Conservation (phyloP, 2,329 filamentous ascomycete genomes). For the Anthostomella pinea region DNA sequence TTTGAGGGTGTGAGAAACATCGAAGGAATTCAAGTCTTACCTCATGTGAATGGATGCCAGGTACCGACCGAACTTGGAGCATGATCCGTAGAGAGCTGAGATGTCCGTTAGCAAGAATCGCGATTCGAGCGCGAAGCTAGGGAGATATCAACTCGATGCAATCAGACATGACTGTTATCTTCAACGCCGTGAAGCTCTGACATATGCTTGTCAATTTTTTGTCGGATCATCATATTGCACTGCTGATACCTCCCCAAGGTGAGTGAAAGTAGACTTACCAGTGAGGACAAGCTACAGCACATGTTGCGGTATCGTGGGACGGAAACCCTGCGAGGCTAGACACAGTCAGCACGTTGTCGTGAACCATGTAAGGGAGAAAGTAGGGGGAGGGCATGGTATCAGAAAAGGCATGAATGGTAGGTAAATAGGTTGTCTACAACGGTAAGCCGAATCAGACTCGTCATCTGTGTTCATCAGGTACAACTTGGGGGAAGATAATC, state of each 20-base stretch:
- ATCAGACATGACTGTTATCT: conserved; percentile 48
- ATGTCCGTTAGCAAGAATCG: no score
- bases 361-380: no score
- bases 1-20: conserved; percentile 33
- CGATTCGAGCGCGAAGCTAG: conserved; percentile 2
- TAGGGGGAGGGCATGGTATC: conserved; percentile 15
- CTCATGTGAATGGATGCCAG: conserved; percentile 13
- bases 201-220: conserved; percentile 96
- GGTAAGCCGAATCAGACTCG: conserved; percentile 63
- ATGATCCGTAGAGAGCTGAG: no score
- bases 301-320: no score
- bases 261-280: no score
- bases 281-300: conserved; percentile 14
- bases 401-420: conserved; percentile 56
- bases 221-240: conserved; percentile 75
- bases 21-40: conserved; percentile 9
- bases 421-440: conserved; percentile 58
- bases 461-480: conserved; percentile 58
- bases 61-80: background rate
- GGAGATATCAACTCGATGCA: conserved; percentile 22
- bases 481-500: conserved; percentile 19
- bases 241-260: conserved; percentile 1
- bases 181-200: conserved; percentile 67
- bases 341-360: no score
- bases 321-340: no score